Conservation (phyloP, 2,329 filamentous ascomycete species). For the Nemania diffusa region DNA sequence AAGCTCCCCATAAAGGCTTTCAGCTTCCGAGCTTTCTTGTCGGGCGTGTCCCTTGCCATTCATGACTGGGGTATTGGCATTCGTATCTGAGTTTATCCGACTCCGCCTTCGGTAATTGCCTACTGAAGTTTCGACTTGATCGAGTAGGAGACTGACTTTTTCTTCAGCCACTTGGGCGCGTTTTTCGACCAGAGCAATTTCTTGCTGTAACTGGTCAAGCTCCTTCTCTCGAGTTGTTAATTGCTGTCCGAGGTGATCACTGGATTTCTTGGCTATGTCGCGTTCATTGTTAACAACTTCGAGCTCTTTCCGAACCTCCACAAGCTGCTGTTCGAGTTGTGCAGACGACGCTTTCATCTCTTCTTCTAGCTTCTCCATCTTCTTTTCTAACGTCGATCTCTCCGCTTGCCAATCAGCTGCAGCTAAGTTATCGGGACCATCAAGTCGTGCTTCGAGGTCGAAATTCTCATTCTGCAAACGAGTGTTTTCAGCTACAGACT, state of each 20-base stretch:
- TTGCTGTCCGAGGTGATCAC: conserved; percentile 66
- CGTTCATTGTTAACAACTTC: conserved; percentile 72
- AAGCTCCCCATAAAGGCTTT: conserved; percentile 70
- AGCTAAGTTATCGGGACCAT: conserved; percentile 52
- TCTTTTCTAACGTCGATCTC: conserved; percentile 71
- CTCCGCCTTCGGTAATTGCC: conserved; percentile 90
- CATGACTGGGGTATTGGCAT: conserved; percentile 49
- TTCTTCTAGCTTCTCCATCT: conserved; percentile 75
- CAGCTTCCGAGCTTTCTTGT: conserved; percentile 67
- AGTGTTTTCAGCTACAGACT: conserved; percentile 87
- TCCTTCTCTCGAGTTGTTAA: conserved; percentile 72
- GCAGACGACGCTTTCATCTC: conserved; percentile 73
- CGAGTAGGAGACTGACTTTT: conserved; percentile 90
- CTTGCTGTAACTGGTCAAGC: conserved; percentile 82
- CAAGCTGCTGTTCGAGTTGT: conserved; percentile 77
- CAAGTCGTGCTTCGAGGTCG: conserved; percentile 65
- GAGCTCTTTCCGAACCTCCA: conserved; percentile 75
- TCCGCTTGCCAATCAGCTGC: conserved; percentile 79
- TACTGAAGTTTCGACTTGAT: conserved; percentile 93
- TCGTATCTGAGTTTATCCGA: conserved; percentile 64
- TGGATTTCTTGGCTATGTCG: conserved; percentile 64
- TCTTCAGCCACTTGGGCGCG: conserved; percentile 90
- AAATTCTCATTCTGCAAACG: conserved; percentile 86
- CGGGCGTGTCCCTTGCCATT: conserved; percentile 54
- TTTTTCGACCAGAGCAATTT: conserved; percentile 83